Conservation (phyloP, 306 rosid species). For the Vigna reflexopilosa region DNA sequence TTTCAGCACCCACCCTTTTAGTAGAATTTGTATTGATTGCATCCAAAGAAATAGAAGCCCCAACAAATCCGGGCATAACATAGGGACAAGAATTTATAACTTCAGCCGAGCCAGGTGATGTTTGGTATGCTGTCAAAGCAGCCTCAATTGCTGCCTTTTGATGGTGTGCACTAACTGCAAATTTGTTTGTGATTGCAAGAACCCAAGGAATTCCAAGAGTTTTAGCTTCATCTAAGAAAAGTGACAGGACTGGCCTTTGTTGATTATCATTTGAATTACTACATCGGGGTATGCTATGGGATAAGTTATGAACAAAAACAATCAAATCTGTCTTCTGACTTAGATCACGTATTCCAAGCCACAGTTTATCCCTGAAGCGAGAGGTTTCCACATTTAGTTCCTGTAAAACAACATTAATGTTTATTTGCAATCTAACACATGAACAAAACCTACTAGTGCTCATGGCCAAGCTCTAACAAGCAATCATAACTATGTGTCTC, state of each 20-base stretch:
- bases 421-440: conserved; percentile 28
- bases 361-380: conserved; percentile 79
- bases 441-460: conserved; percentile 6
- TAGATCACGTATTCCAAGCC: conserved; percentile 90
- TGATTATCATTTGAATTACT: conserved; percentile 59
- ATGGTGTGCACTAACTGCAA: conserved; percentile 94
- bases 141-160: conserved; percentile 83
- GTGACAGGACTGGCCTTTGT: conserved; percentile 79
- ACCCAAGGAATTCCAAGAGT: conserved; percentile 97
- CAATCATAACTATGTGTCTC: conserved; percentile 15
- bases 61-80: conserved; percentile 75
- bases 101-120: conserved; percentile 69
- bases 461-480: conserved; percentile 17
- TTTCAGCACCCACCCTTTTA: conserved; percentile 60
- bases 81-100: conserved; percentile 87
- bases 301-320: conserved; percentile 91
- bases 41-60: conserved; percentile 72
- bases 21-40: conserved; percentile 58
- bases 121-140: conserved; percentile 78
- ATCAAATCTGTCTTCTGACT: conserved; percentile 85
- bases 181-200: conserved; percentile 94
- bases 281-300: conserved; percentile 85
- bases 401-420: conserved; percentile 48
- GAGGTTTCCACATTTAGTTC: conserved; percentile 74
- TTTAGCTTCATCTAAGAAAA: conserved; percentile 94